phyloP scores from a whole-genome alignment of 192 early-diverging fungal species.

The Rhizophlyctis rosea region DNA sequence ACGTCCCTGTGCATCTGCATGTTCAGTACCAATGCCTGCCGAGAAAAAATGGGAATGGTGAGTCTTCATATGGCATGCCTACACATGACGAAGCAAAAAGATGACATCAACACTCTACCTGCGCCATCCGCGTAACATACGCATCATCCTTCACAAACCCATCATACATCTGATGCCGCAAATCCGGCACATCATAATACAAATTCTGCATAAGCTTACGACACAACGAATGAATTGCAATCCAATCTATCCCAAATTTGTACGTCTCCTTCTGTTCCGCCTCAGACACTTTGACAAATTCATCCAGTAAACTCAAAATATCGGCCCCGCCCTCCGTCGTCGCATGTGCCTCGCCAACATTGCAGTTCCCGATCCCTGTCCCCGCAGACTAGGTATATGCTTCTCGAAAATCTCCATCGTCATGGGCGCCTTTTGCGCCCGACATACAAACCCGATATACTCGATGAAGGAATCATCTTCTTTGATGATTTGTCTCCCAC shows the following conservation, averaged over 20 bases:
- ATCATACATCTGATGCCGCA: neutral
- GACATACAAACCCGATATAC: too few relatives aligned
- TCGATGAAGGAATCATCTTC: neutral
- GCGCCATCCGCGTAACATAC: neutral
- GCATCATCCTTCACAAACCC: neutral
- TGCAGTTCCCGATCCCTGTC: neutral
- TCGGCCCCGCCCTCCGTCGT: neutral
- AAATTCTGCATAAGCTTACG: neutral
- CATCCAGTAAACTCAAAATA: neutral
- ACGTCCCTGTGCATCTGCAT: too few relatives aligned
- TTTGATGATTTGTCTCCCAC: neutral
- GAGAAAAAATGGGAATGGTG: neutral
- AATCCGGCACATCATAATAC: neutral
- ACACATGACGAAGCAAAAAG: neutral
- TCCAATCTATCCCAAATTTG: neutral
- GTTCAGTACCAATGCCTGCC: too few relatives aligned
- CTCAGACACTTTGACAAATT: neutral
- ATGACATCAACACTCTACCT: neutral
- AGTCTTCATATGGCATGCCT: neutral
- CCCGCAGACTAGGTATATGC: neutral
- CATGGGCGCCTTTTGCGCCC: neutral
- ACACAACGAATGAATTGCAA: neutral
- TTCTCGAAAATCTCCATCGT: neutral
- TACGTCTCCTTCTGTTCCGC: neutral
- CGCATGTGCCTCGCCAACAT: neutral